Conservation (phyloP, 768 basidiomycete species). For the Dioszegia aurantiaca region DNA sequence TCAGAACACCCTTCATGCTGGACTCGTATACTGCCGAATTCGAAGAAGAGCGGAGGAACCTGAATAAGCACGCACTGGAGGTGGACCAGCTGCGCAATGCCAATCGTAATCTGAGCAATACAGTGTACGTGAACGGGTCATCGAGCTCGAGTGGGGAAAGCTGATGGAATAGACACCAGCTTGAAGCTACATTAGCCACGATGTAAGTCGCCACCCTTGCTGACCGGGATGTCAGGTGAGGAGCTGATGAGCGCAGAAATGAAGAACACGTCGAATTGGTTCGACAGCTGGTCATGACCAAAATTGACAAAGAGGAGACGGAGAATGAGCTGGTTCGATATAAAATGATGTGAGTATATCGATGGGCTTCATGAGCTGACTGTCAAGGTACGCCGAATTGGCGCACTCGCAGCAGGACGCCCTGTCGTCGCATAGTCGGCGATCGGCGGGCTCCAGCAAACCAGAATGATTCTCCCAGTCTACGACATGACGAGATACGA, state of each 20-base stretch:
- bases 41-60: constrained; percentile 70
- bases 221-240: constrained; percentile 53
- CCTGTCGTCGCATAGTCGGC: constrained; percentile 56
- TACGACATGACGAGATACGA: no score
- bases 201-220: constrained; percentile 50
- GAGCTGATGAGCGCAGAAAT: constrained; percentile 31
- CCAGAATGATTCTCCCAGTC: not conserved
- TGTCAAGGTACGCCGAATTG: constrained; percentile 64
- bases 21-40: constrained; percentile 87
- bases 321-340: constrained; percentile 92
- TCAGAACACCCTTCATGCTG: constrained; percentile 83
- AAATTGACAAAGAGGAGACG: constrained; percentile 85
- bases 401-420: constrained; percentile 75
- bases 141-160: constrained; percentile 17
- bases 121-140: constrained; percentile 70
- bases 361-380: not conserved
- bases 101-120: constrained; percentile 70
- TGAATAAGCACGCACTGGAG: constrained; percentile 78
- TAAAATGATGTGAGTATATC: constrained; percentile 70
- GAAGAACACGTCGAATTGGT: constrained; percentile 52
- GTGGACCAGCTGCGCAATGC: constrained; percentile 76
- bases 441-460: not conserved
- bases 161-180: constrained; percentile 62
- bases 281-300: constrained; percentile 82
- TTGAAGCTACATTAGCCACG: constrained; percentile 69